Base-by-base conservation (phyloP, 164 flowering plant species). In the Akebia trifoliata region DNA sequence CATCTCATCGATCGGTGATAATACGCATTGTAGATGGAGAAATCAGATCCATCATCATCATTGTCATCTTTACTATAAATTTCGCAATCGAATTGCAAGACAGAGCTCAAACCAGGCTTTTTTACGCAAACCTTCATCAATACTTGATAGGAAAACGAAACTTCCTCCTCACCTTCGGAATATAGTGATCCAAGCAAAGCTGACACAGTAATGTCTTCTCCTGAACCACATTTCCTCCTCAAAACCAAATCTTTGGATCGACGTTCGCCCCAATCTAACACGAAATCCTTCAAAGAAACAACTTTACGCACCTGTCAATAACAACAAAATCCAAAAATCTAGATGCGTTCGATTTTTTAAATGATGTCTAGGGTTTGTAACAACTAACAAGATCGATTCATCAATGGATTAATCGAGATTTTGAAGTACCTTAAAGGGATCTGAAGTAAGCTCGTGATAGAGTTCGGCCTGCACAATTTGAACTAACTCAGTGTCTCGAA, bases 151-250 rank as follows among this genome's bases (percentile, higher is more conserved):
- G 81, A 84, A 31, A 78, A 73, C 6, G 14, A 29, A 46, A 39
- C 38, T 12, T 67, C 70, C 25, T 17, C 67, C 17, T 68, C 73
- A 36, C 22, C 71, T 9, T 4, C 62, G 35, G 3, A 44, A 3
- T 49, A 40, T 18, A 57, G 67, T 0, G 57, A 50, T 28, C 83
- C 79, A 65, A 85, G 59, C 62, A 82, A 55, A 61, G 92, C 95
- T 15, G 97, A 90, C 51, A 87, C 68, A 14, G 79, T 90, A 43
- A 87, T 73, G 65, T 90, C 95, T 63, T 82, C 93, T 29, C 92
- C 92, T 0, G 76, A 56, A 43, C 70, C 79, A 40, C 66, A 71
- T 70, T 77, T 85, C 59, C 72, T 74, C 62, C 81, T 69, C 72
- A 90, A 52, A 60, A 87, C 59, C 64, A 90, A 83, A 61, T 90